These are phyloP conservation scores for Mortierella sp. DNA, from an alignment of 371 early-diverging fungal species.

Conservation along the genomic window DNA sequence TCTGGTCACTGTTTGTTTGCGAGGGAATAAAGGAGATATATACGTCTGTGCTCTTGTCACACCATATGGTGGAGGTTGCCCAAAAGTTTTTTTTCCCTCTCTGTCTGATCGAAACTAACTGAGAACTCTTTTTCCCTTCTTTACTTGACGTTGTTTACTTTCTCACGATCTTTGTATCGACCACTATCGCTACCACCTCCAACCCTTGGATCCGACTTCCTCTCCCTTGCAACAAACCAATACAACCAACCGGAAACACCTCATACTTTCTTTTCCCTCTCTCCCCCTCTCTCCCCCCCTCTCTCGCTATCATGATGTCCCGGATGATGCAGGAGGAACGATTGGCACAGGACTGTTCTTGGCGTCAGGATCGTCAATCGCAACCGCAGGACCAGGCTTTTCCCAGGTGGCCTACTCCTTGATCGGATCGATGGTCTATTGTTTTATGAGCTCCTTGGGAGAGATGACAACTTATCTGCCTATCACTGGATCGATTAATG, in stretches of 20 bases:
- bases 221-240: neutral
- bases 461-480: constrained; percentile 91
- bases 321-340: constrained; percentile 72
- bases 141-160: neutral
- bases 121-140: neutral
- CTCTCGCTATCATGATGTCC: neutral
- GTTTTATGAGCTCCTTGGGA: constrained; percentile 84
- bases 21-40: neutral
- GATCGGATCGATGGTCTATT: constrained; percentile 85
- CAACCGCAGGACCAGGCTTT: constrained; percentile 84
- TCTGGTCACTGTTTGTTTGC: neutral
- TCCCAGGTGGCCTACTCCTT: constrained; percentile 80
- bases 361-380: constrained; percentile 83
- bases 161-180: neutral
- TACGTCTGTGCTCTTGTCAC: constrained; percentile 4
- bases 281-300: constrained; percentile 6
- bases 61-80: neutral
- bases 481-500: constrained; percentile 86
- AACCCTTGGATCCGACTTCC: neutral
- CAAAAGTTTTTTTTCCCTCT: neutral
- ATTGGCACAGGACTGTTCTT: constrained; percentile 92
- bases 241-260: too few relatives aligned
- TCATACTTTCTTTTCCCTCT: too few relatives aligned
- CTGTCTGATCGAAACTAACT: neutral
- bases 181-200: neutral